Conservation (phyloP, 495 filamentous ascomycete genomes). For the Aspergillus biplanus region DNA sequence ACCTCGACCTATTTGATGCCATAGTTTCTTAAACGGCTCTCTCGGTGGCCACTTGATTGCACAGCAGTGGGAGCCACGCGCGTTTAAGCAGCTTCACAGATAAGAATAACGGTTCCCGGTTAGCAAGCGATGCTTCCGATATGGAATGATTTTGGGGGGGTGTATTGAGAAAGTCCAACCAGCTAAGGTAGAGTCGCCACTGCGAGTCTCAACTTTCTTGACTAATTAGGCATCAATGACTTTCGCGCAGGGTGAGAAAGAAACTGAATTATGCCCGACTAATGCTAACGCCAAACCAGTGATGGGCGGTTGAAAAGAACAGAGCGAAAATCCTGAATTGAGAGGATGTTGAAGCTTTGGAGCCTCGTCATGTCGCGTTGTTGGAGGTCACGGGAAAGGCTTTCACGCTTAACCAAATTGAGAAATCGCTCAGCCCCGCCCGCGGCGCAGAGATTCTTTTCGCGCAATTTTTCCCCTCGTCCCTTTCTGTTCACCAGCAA, state of each 20-base stretch:
- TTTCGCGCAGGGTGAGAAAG: background rate
- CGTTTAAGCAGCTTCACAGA: slow-evolving; percentile 33
- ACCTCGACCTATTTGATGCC: slow-evolving; percentile 49
- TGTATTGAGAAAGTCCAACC: slow-evolving; percentile 53
- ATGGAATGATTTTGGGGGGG: slow-evolving; percentile 16
- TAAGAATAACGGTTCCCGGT: slow-evolving; percentile 28
- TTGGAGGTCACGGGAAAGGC: slow-evolving; percentile 21
- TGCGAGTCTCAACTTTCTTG: slow-evolving; percentile 26
- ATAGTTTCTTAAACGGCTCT: slow-evolving; percentile 21
- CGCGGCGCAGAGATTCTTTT: slow-evolving; percentile 20
- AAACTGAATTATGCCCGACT: background rate
- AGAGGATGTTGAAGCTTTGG: background rate
- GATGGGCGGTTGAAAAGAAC: background rate
- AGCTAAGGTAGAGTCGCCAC: slow-evolving; percentile 42
- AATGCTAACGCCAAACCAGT: background rate
- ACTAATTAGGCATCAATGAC: slow-evolving; percentile 7
- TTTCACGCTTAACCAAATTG: slow-evolving; percentile 26
- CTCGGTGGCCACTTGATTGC: slow-evolving; percentile 1
- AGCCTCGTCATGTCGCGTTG: background rate
- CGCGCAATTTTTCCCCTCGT: slow-evolving; percentile 18
- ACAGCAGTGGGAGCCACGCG: slow-evolving; percentile 9
- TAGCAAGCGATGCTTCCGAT: slow-evolving; percentile 31
- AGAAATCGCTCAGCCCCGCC: slow-evolving; percentile 23
- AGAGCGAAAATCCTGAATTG: background rate
- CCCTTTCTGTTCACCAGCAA: slow-evolving; percentile 29